A percentile compares a stretch with the other conserved stretches of the same genome.
phyloP scores from a whole-genome alignment of 306 rosid genomes.

The Neltuma alba region DNA sequence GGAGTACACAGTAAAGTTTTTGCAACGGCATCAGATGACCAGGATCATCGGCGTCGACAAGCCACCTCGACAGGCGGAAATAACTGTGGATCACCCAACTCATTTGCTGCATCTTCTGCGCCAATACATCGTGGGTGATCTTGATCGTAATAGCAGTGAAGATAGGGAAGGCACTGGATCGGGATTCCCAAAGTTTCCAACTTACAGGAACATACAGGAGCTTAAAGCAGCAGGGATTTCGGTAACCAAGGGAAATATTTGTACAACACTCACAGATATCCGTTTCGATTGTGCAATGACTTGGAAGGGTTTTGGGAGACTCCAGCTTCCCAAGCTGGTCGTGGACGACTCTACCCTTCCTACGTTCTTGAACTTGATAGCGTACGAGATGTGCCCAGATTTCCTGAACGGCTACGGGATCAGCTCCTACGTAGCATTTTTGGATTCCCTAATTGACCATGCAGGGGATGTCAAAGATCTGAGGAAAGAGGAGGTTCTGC shows the following conservation, averaged over 20 bases:
- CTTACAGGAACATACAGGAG: constrained; percentile 33
- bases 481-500: constrained; percentile 20
- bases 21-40: too few species aligned
- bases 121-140: not conserved
- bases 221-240: constrained; percentile 30
- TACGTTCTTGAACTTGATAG: constrained; percentile 38
- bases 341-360: constrained; percentile 28
- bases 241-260: not conserved
- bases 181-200: not conserved
- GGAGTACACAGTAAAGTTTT: not conserved
- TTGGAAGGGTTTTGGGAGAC: not conserved
- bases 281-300: not conserved
- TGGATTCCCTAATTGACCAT: constrained; percentile 49
- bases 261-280: not conserved
- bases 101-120: constrained; percentile 9
- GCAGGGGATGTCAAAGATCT: constrained; percentile 36
- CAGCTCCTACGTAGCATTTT: constrained; percentile 32
- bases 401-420: constrained; percentile 32
- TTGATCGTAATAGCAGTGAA: fast-evolving
- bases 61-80: too few species aligned
- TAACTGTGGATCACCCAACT: not conserved
- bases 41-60: too few species aligned
- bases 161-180: too few species aligned
- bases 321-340: constrained; percentile 6
- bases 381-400: constrained; percentile 52